Evolutionary conservation across 169 alveolate species (phyloP), one percentile per base, ranked within the genome.

Genomic region (Plasmodium vivax): DNA sequence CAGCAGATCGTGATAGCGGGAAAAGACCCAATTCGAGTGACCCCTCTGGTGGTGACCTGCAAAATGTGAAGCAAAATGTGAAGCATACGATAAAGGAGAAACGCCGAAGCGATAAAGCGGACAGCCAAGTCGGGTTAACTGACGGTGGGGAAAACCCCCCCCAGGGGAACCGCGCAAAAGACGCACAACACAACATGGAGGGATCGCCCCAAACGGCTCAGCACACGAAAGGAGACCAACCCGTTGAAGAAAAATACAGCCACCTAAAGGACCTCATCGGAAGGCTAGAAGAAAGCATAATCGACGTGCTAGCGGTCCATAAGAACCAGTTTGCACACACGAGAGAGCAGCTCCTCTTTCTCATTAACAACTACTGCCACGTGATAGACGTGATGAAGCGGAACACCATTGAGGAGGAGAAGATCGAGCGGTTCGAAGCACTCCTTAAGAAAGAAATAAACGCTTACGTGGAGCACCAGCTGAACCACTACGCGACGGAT

Each of bases 321-420:
- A 34, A 38, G 0, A 38, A 54, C 43, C 84, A 90, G 51, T 23
- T 90, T n/a, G 3, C 36, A 45, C 34, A 19, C 14, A 51, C 7
- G 47, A 72, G 72, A 10, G 94, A 90, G 14, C 72, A 90, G 74
- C 83, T 58, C 34, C 83, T 74, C 54, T 90, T 90, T 90, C 56
- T 68, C 2, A 81, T 90, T 38, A 90, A 90, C 32, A 90, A 90
- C 51, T 90, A 90, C 45, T 90, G 83, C 54, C 91, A 90, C 27
- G 32, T 90, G 72, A 68, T 90, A 43, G 14, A 23, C 16, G 32
- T 82, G 5, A 68, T 90, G 56, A 90, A 43, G 34, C 30, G 23
- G 36, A 43, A 90, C 58, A 68, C 45, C 68, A 80, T 90, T 3
- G 45, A 51, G 5, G 92, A 90, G 45, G 94, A 90, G 7, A 79